A percentile compares a stretch with the other conserved stretches of the same genome.
phyloP scores from a whole-genome alignment of 306 rosid genomes.

The Luffa acutangula region DNA sequence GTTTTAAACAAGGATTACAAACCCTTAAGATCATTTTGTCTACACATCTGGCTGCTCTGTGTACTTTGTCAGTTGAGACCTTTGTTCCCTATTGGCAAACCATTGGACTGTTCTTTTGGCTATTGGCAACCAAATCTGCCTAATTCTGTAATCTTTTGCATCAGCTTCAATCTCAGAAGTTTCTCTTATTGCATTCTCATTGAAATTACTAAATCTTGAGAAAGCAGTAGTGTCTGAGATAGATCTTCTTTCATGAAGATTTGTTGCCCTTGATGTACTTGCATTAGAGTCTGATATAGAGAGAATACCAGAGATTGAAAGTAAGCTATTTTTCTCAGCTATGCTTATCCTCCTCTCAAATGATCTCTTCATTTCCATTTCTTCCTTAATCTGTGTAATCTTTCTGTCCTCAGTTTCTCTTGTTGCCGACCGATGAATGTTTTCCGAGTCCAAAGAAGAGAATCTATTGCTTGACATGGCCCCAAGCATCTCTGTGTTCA shows the following conservation, averaged over 20 bases:
- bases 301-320: conserved; percentile 12
- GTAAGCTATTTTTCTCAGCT: conserved; percentile 18
- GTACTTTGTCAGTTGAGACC: conserved; percentile 33
- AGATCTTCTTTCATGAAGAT: conserved; percentile 39
- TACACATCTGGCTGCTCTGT: conserved; percentile 8
- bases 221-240: conserved; percentile 62
- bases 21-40: background rate
- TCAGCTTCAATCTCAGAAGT: conserved; percentile 27
- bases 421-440: background rate
- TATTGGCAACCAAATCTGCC: conserved; percentile 78
- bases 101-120: conserved; percentile 80
- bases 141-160: conserved; percentile 42
- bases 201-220: conserved; percentile 50
- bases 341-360: conserved; percentile 47
- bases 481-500: conserved; percentile 66
- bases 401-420: conserved; percentile 18
- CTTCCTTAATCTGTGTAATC: conserved; percentile 39
- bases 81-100: conserved; percentile 77
- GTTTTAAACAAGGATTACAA: background rate
- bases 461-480: conserved; percentile 52
- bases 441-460: conserved; percentile 20
- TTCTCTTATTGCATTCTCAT: conserved; percentile 15
- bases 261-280: conserved; percentile 14
- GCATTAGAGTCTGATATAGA: conserved; percentile 17
- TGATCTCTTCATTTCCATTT: conserved; percentile 56